Percentiles rank a stretch among this genome's conserved stretches.
These are phyloP conservation scores for Tylopilus sp. DNA, from an alignment of 1,284 basidiomycete species.

Conservation along the genomic window DNA sequence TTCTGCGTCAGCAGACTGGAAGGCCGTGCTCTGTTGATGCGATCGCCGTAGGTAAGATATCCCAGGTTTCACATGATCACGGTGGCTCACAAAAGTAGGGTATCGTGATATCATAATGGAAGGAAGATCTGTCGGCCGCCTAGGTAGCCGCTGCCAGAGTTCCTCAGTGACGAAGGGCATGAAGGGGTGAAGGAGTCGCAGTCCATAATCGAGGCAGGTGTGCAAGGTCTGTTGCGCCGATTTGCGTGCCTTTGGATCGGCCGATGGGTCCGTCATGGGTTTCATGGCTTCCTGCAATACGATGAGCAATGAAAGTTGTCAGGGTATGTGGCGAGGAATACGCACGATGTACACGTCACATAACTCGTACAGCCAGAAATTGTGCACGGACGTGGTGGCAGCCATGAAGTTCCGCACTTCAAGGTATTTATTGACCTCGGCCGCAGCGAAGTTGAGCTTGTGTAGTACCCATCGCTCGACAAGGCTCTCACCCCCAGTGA, in stretches of 20 bases:
- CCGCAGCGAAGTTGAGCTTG: constrained; percentile 83
- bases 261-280: constrained; percentile 84
- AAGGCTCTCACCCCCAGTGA: constrained; percentile 84
- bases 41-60: background rate
- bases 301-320: constrained; percentile 5
- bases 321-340: constrained; percentile 11
- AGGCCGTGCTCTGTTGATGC: constrained; percentile 50
- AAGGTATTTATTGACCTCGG: constrained; percentile 74
- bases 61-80: background rate
- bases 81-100: constrained; percentile 67
- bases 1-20: constrained; percentile 73
- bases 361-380: constrained; percentile 98
- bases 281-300: constrained; percentile 87
- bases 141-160: constrained; percentile 93
- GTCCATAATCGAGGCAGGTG: constrained; percentile 88
- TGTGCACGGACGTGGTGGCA: constrained; percentile 82
- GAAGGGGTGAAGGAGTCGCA: constrained; percentile 92
- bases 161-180: constrained; percentile 99
- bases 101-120: constrained; percentile 89
- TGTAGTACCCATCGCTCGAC: constrained; percentile 97
- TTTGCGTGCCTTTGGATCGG: constrained; percentile 55
- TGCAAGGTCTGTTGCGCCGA: constrained; percentile 97
- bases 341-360: constrained; percentile 97
- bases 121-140: constrained; percentile 75
- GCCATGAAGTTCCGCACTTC: constrained; percentile 89